Conservation (phyloP, 441 rosid species). For the Melastoma candidum region DNA sequence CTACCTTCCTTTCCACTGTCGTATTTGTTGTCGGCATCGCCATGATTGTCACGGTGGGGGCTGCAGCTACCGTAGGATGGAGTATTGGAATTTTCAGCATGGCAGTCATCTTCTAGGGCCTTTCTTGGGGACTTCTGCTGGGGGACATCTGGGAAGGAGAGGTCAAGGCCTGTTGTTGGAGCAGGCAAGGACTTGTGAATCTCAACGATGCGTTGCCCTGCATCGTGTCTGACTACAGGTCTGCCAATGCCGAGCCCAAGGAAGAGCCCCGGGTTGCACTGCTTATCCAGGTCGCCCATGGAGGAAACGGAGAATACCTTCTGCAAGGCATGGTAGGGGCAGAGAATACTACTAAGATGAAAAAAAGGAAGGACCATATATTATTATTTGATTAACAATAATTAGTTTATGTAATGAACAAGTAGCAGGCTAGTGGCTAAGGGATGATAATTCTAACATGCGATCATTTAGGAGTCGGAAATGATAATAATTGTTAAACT, state of each 20-base stretch:
- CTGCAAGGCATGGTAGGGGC: neutral
- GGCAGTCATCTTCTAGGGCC: constrained; percentile 4
- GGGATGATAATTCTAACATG: too few relatives aligned
- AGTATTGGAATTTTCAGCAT: neutral
- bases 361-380: too few relatives aligned
- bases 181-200: neutral
- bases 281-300: constrained; percentile 1
- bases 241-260: constrained; percentile 1
- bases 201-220: neutral
- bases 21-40: neutral
- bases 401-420: too few relatives aligned
- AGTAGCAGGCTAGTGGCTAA: too few relatives aligned
- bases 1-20: neutral
- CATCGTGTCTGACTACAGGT: constrained; percentile 19
- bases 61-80: neutral
- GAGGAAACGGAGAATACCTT: too few relatives aligned
- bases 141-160: constrained; percentile 17
- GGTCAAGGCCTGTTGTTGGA: constrained; percentile 17
- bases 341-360: too few relatives aligned
- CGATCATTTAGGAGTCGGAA: too few relatives aligned
- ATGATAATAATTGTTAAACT: too few relatives aligned
- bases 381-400: too few relatives aligned
- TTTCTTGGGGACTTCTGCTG: constrained; percentile 6
- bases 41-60: constrained; percentile 4
- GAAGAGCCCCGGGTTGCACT: constrained; percentile 3